Conservation (phyloP, 805 yeast species). For the Kodamaea leandrae region DNA sequence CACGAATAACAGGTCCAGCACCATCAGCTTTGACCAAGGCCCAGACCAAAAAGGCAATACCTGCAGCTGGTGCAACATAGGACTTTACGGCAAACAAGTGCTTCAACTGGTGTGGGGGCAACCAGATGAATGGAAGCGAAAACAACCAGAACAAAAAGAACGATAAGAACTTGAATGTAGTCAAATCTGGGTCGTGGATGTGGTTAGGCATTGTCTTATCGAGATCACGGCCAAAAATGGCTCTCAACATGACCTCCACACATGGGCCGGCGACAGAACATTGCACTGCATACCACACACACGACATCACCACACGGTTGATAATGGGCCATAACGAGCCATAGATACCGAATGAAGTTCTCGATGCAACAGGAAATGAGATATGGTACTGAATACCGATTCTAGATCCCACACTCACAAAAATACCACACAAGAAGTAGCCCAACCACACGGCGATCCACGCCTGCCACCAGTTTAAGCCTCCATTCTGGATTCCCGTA, state of each 20-base stretch:
- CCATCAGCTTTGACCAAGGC: constrained; percentile 77
- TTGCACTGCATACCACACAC: constrained; percentile 87
- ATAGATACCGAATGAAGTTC: constrained; percentile 84
- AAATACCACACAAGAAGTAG: constrained; percentile 64
- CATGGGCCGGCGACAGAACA: constrained; percentile 83
- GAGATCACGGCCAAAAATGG: constrained; percentile 67
- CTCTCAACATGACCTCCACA: constrained; percentile 67
- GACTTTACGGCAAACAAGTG: constrained; percentile 85
- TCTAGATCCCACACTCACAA: constrained; percentile 70
- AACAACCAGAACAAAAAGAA: constrained; percentile 82
- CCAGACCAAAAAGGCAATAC: constrained; percentile 82
- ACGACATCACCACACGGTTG: constrained; percentile 84
- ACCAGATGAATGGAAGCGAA: constrained; percentile 76
- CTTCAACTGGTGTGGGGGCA: constrained; percentile 78
- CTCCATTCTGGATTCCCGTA: constrained; percentile 69
- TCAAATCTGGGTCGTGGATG: constrained; percentile 56
- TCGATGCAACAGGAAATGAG: constrained; percentile 77
- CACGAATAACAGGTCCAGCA: constrained; percentile 67
- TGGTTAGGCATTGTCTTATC: constrained; percentile 62
- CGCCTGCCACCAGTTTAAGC: constrained; percentile 86
- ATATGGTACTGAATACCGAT: constrained; percentile 80
- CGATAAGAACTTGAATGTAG: constrained; percentile 69
- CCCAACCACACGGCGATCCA: constrained; percentile 92
- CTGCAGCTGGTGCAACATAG: constrained; percentile 75
- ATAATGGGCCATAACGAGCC: constrained; percentile 87